A percentile compares a stretch with the other conserved stretches of the same genome.
phyloP scores from a whole-genome alignment of 2,329 filamentous ascomycete species.

The Fusarium drepaniforme region DNA sequence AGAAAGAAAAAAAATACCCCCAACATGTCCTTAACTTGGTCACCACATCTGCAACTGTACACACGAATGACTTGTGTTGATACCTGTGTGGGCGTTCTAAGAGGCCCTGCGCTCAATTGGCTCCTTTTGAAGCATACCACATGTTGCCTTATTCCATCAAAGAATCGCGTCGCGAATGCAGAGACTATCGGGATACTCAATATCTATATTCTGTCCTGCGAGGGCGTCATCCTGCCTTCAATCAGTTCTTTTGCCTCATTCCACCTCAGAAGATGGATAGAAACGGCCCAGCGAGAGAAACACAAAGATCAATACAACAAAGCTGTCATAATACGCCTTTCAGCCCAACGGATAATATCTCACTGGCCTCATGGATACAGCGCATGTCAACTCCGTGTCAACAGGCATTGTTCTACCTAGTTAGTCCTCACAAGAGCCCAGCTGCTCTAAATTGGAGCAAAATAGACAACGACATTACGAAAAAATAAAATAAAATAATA shows the following conservation, averaged over 20 bases:
- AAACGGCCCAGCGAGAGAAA: not conserved
- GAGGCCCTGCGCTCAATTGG: too few species aligned
- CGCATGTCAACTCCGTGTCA: not conserved
- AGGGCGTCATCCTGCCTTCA: not conserved
- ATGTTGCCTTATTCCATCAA: too few species aligned
- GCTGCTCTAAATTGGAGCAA: not conserved
- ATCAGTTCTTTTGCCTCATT: not conserved
- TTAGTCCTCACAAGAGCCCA: not conserved
- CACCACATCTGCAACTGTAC: too few species aligned
- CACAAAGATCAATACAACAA: not conserved
- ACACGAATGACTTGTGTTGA: too few species aligned
- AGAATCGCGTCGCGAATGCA: too few species aligned
- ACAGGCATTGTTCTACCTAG: not conserved
- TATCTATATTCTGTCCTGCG: not conserved
- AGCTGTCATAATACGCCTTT: not conserved
- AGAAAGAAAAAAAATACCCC: too few species aligned
- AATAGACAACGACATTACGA: not conserved
- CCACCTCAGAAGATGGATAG: not conserved
- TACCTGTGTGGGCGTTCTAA: too few species aligned
- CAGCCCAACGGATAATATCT: not conserved
- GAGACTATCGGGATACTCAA: too few species aligned
- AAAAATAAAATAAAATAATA: not conserved
- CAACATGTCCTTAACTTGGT: too few species aligned
- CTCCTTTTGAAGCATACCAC: too few species aligned
- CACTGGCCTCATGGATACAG: not conserved